These are phyloP conservation scores for Diaporthe caulivora DNA, from an alignment of 2,329 filamentous ascomycete species.

Conservation along the genomic window DNA sequence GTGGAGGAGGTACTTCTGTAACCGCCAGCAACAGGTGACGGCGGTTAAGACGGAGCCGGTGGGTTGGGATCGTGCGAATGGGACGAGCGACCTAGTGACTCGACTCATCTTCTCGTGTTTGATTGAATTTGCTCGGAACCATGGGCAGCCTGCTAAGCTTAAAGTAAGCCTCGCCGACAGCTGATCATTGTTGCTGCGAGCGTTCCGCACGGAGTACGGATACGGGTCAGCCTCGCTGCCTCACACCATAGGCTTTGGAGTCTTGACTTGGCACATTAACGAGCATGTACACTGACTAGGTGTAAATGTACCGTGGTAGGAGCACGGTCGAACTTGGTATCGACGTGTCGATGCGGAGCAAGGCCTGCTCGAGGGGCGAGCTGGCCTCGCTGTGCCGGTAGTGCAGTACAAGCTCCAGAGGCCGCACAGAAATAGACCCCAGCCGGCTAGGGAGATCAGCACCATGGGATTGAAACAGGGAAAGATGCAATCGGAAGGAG, in stretches of 20 bases:
- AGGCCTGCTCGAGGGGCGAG: not conserved
- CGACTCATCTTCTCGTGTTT: slow-evolving; percentile 34
- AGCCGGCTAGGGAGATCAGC: slow-evolving; percentile 16
- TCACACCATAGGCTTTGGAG: not conserved
- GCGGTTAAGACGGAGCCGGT: slow-evolving; percentile 30
- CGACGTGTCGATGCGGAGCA: not conserved
- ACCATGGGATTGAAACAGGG: slow-evolving; percentile 32
- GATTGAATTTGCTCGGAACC: slow-evolving; percentile 13
- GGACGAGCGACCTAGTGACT: slow-evolving; percentile 35
- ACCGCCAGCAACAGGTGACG: slow-evolving; percentile 30
- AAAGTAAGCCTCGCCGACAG: slow-evolving; percentile 4
- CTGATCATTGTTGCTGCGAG: not conserved
- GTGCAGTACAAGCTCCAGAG: not conserved
- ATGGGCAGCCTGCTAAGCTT: not conserved
- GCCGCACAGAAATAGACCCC: slow-evolving; percentile 8
- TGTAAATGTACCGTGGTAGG: not conserved
- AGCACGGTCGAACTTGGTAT: not conserved
- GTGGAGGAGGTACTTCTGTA: slow-evolving; percentile 31
- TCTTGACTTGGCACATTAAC: not conserved
- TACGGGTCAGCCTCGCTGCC: slow-evolving; percentile 2
- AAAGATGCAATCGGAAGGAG: slow-evolving; percentile 22
- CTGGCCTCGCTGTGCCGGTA: not conserved
- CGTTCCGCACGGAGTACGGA: not conserved
- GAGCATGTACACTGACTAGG: not conserved
- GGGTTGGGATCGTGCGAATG: slow-evolving; percentile 8